A percentile compares a stretch with the other conserved stretches of the same genome.
Evolutionary conservation across 495 filamentous ascomycete genomes (phyloP).

Genomic region (Talaromyces nanjingensis): DNA sequence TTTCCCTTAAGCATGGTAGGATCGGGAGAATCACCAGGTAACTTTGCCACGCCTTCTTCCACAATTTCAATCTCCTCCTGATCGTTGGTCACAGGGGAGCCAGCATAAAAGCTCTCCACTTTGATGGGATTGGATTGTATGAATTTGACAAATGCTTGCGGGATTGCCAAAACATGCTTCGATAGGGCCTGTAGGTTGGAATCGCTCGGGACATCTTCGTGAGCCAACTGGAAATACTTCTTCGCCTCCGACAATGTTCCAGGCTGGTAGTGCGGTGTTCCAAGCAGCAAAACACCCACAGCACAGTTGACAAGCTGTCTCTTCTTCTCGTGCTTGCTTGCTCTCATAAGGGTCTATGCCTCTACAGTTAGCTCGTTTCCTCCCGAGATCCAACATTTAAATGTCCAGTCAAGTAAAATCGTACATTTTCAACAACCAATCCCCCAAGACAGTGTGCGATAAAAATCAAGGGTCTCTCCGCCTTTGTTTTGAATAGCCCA

Average conservation of each 20-base stretch:
- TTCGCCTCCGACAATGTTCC: conserved; percentile 5
- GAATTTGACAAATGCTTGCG: conserved; percentile 3
- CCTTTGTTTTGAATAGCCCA: not conserved
- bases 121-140: not conserved
- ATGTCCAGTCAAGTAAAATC: not conserved
- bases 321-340: conserved; percentile 3
- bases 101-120: conserved; percentile 6
- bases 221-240: conserved; percentile 8
- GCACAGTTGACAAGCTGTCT: not conserved
- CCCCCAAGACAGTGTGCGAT: conserved; percentile 9
- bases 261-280: conserved; percentile 8
- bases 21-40: conserved; percentile 1
- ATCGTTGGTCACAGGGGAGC: not conserved
- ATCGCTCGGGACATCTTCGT: conserved; percentile 3
- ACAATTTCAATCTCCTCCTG: conserved; percentile 3
- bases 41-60: not conserved
- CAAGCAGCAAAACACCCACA: not conserved
- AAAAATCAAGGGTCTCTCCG: conserved; percentile 3
- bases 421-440: conserved; percentile 6
- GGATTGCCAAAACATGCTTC: conserved; percentile 2
- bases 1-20: not conserved
- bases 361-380: no score
- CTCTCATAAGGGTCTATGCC: conserved; percentile 3
- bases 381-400: not conserved
- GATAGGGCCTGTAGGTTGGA: not conserved